phyloP scores from a whole-genome alignment of 208 protist genomes.

The Leishmania tarentolae region DNA sequence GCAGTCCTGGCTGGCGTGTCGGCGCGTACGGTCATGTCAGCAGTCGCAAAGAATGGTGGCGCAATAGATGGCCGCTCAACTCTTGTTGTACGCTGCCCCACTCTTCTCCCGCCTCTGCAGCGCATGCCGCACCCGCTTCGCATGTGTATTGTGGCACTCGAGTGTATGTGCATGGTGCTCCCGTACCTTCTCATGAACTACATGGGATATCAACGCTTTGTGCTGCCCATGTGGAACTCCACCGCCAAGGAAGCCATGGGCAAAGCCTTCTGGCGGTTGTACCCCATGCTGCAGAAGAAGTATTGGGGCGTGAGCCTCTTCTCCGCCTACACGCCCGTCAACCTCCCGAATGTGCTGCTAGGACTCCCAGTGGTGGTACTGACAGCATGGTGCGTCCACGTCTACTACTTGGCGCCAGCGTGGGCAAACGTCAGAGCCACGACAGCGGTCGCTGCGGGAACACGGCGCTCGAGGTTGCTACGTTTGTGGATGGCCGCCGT shows the following conservation, averaged over 20 bases:
- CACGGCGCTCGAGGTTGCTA: neutral
- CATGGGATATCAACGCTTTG: constrained; percentile 55
- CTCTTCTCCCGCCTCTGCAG: constrained; percentile 15
- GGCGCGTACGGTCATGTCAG: constrained; percentile 32
- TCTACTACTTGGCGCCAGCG: constrained; percentile 32
- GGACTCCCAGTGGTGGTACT: constrained; percentile 51
- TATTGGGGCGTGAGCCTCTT: constrained; percentile 83
- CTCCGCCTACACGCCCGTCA: constrained; percentile 53
- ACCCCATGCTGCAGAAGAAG: constrained; percentile 67
- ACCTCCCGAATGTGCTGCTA: constrained; percentile 74
- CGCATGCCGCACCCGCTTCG: constrained; percentile 52
- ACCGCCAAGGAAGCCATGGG: constrained; percentile 21
- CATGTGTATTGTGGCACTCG: constrained; percentile 40
- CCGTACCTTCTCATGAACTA: constrained; percentile 68
- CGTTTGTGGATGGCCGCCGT: neutral
- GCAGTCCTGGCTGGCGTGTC: constrained; percentile 29
- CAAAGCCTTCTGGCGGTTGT: constrained; percentile 62
- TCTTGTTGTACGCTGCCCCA: constrained; percentile 4
- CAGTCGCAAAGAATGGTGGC: neutral
- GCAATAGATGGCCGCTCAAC: neutral
- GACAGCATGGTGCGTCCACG: constrained; percentile 23
- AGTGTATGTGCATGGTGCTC: constrained; percentile 36
- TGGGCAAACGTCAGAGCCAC: neutral
- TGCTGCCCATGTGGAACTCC: constrained; percentile 33
- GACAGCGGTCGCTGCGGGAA: neutral